Percentiles rank a stretch among this genome's conserved stretches.
Evolutionary conservation across 2,329 filamentous ascomycete genomes (phyloP).

Genomic region (Pseudogymnoascus sp.): DNA sequence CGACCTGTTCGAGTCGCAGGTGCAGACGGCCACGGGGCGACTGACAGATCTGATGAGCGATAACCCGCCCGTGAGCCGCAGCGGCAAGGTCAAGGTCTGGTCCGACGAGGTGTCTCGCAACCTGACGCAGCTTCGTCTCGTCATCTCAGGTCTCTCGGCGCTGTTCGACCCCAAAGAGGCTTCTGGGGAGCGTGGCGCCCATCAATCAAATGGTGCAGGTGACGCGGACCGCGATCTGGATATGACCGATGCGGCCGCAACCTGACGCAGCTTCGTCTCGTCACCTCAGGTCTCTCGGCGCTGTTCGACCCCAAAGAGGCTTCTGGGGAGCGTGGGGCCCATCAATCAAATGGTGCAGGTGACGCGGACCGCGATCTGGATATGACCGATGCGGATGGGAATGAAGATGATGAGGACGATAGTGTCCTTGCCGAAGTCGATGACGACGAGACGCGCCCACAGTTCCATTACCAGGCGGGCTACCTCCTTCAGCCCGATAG

Average conservation of each 20-base stretch:
- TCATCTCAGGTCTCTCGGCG: slow-evolving; percentile 81
- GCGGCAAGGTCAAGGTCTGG: slow-evolving; percentile 97
- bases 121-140: slow-evolving; percentile 76
- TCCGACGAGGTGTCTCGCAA: slow-evolving; percentile 92
- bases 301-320: slow-evolving; percentile 76
- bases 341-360: slow-evolving; percentile 35
- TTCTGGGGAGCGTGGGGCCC: slow-evolving; percentile 40
- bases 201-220: slow-evolving; percentile 35
- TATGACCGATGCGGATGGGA: slow-evolving; percentile 45
- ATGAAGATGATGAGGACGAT: slow-evolving; percentile 48
- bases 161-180: slow-evolving; percentile 76
- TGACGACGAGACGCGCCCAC: slow-evolving; percentile 74
- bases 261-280: slow-evolving; percentile 76
- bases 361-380: slow-evolving; percentile 33
- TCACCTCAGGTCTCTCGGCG: slow-evolving; percentile 81
- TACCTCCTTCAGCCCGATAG: slow-evolving; percentile 64
- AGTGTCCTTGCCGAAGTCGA: slow-evolving; percentile 54
- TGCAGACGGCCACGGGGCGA: slow-evolving; percentile 64
- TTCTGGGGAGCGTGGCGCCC: slow-evolving; percentile 40
- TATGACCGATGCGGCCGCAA: too few species aligned
- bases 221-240: slow-evolving; percentile 33
- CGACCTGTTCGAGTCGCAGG: slow-evolving; percentile 79
- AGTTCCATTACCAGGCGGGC: slow-evolving; percentile 82
- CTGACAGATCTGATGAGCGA: slow-evolving; percentile 74
- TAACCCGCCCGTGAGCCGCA: slow-evolving; percentile 73